Base-by-base conservation (phyloP, 78 protist species). In the Planoprotostelium fungivorum region DNA sequence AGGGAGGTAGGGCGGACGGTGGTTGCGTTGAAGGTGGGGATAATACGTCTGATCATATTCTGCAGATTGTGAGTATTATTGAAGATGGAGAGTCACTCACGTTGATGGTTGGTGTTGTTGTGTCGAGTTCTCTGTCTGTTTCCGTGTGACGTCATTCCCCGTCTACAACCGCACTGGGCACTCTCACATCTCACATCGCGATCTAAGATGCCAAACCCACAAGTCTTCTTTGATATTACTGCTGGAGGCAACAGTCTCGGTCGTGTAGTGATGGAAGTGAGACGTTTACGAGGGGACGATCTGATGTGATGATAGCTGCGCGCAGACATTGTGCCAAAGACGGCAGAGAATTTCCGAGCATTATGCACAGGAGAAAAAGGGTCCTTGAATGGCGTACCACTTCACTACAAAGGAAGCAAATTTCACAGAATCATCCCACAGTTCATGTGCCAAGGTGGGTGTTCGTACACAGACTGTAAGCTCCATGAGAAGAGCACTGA, bases 331-430 rank as follows among this genome's bases (percentile, higher is more conserved):
- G 96, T 89, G n/a, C 99, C 99, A 51, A 89, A 91, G 84, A 96
- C 98, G 0, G 97, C 94, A 0, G 96, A 94, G 89, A 97, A 97
- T 96, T 97, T 97, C 93, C 95, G 96, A 35, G 35, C 34, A 10
- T 95, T 97, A 0, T 93, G 96, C 94, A 96, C 98, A 0, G 97
- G 97, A 1, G 88, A 87, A 37, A 87, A 87, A 37, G 88, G 88
- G 37, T n/a, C n/a, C 37, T 5, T 51, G 31, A 51, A 51, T 39
- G 97, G 97, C 35, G 63, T 63, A 86, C 93, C 89, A 0, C 83
- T 96, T 0, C 95, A 94, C 86, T 97, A 84, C 93, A 96, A 96
- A 90, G 93, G 94, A 83, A 38, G 86, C 63, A 0, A 37, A 25
- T 97, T 97, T 87, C 99, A 97, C 95, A 83, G 99, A 0, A 36